Evolutionary conservation across 2,329 filamentous ascomycete species (phyloP), one percentile per base, ranked within the genome.

Genomic region (Coniochaeta sp.): DNA sequence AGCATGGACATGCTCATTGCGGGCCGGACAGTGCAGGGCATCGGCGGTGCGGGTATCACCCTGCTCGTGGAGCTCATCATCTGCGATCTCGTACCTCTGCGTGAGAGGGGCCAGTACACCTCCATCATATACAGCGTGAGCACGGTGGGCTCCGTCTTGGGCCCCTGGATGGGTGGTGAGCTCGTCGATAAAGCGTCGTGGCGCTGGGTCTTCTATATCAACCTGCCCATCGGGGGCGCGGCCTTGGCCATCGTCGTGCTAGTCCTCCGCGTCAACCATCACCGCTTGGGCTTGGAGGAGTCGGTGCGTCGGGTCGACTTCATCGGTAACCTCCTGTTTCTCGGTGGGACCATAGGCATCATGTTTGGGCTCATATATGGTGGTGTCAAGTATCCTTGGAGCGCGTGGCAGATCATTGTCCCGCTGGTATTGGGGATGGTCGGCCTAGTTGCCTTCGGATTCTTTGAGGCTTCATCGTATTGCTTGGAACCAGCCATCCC

Each of bases 21-120:
- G 6, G 64, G 64, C 5, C 63, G 64, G 1, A 31, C 28, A n/a
- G 28, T 31, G 61, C 61, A 67, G 36, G 65, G 64, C 12, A 38
- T 60, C 6, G 65, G 64, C 5, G 34, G 38, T 2, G 62, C 62
- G 1, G 63, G 67, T 44, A 64, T 67, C 60, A 38, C 38, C 6
- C 19, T 65, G 1, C 60, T 36, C 12, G 31, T 62, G 38, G 58
- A 63, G 28, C 59, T 64, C 28, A 59, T 65, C 26, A 56, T 67
- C 11, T 76, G 71, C 43, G 81, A 83, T 60, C 67, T 82, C 1
- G 72, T 81, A 0, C 77, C 79, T 0, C 66, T 83, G 8, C 68
- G 74, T 5, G 68, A 80, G 59, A 67, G 80, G 56, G 74, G 76
- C 2, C 72, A 73, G 6, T 80, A 73, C 58, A 66, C 74, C 28